phyloP scores from a whole-genome alignment of 2,329 filamentous ascomycete species.

The Neonectria faginata region DNA sequence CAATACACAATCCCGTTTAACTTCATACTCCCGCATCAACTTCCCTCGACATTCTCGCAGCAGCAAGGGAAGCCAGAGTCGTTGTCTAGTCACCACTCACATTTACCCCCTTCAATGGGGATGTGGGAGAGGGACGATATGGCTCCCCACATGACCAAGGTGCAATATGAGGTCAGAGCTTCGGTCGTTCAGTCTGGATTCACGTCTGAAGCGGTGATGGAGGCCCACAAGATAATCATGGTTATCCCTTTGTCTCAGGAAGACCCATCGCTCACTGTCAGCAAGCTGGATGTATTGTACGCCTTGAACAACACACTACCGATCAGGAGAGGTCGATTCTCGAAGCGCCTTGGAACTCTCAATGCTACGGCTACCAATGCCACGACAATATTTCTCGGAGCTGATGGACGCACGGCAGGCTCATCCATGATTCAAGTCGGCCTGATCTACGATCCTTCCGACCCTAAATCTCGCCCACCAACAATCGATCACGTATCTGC shows the following conservation, averaged over 20 bases:
- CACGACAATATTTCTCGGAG: not conserved
- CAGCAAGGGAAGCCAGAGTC: not conserved
- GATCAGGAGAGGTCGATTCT: not conserved
- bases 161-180: conserved; percentile 37
- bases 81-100: not conserved
- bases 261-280: not conserved
- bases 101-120: conserved; percentile 32
- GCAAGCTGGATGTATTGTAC: not conserved
- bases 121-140: conserved; percentile 41
- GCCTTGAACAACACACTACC: not conserved
- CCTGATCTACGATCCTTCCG: not conserved
- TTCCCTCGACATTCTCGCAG: not conserved
- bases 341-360: not conserved
- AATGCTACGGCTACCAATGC: conserved; percentile 1
- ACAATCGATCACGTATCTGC: not conserved
- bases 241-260: conserved; percentile 5
- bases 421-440: not conserved
- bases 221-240: not conserved
- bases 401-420: not conserved
- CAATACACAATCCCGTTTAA: conserved; percentile 3
- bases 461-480: not conserved
- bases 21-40: conserved; percentile 1
- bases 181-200: conserved; percentile 10
- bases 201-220: not conserved
- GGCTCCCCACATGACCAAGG: conserved; percentile 32